Conservation (phyloP, 2,329 filamentous ascomycete species). For the Taxawa tesnikishii region DNA sequence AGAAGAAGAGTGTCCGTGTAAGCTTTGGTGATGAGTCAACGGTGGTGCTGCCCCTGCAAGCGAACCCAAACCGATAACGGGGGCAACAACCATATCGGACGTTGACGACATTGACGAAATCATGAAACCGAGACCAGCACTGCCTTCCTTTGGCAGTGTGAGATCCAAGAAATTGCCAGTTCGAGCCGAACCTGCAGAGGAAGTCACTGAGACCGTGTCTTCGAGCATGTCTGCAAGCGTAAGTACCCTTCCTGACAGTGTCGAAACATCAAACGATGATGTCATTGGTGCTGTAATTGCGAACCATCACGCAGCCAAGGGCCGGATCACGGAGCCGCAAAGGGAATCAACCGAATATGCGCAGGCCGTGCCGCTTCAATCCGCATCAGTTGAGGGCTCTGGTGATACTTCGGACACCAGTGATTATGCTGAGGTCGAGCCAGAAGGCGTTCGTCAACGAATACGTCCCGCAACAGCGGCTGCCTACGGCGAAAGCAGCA, state of each 20-base stretch:
- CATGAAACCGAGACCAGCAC: constrained; percentile 61
- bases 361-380: constrained; percentile 53
- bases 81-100: constrained; percentile 14
- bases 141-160: constrained; percentile 66
- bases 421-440: constrained; percentile 11
- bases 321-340: constrained; percentile 12
- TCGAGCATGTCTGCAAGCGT: constrained; percentile 22
- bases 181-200: too few species aligned
- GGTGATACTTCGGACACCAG: constrained; percentile 49
- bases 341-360: constrained; percentile 16
- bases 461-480: not conserved
- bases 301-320: constrained; percentile 41
- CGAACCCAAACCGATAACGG: too few species aligned
- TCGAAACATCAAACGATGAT: constrained; percentile 49
- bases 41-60: too few species aligned
- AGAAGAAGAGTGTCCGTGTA: constrained; percentile 58
- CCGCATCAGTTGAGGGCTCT: constrained; percentile 55
- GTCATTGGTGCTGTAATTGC: constrained; percentile 43
- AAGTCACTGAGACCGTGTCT: constrained; percentile 34
- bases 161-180: constrained; percentile 31
- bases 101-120: constrained; percentile 48
- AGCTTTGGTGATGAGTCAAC: constrained; percentile 64
- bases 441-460: too few species aligned
- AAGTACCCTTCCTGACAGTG: constrained; percentile 21
- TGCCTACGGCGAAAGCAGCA: not conserved